Evolutionary conservation across 2,329 filamentous ascomycete genomes (phyloP).

Genomic region (Cercospora sojina): DNA sequence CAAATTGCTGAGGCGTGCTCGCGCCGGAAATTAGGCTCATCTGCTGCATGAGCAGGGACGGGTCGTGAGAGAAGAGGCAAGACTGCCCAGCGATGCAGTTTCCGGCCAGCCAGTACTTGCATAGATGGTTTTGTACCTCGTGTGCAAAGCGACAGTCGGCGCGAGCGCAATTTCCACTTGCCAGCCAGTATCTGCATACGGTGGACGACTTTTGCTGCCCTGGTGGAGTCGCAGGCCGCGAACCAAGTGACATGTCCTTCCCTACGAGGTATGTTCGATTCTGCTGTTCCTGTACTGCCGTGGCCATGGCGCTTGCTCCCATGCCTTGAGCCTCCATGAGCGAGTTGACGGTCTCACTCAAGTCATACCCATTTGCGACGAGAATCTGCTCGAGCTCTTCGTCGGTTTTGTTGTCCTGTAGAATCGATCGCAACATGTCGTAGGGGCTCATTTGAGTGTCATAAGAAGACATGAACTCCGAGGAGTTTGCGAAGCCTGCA

Average conservation of each 20-base stretch:
- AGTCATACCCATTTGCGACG: conserved; percentile 84
- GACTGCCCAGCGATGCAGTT: conserved; percentile 92
- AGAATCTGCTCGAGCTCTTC: conserved; percentile 94
- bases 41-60: conserved; percentile 78
- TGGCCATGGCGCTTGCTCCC: conserved; percentile 41
- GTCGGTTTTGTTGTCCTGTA: conserved; percentile 83
- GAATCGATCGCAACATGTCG: conserved; percentile 92
- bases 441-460: conserved; percentile 94
- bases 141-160: conserved; percentile 97
- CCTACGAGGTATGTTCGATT: conserved; percentile 73
- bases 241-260: conserved; percentile 77
- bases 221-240: conserved; percentile 72
- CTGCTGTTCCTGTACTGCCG: conserved; percentile 35
- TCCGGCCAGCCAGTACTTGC: conserved; percentile 99
- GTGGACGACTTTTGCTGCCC: conserved; percentile 78
- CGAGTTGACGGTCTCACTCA: conserved; percentile 85
- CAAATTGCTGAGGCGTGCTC: conserved; percentile 61
- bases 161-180: conserved; percentile 89
- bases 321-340: conserved; percentile 73
- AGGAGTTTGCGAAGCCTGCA: conserved; percentile 72
- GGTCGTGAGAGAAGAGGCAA: conserved; percentile 97
- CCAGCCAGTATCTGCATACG: conserved; percentile 96
- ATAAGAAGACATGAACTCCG: conserved; percentile 69
- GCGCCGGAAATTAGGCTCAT: conserved; percentile 68
- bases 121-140: conserved; percentile 90